Conservation (phyloP, 2,329 filamentous ascomycete species). For the Biscogniauxia mediterranea region DNA sequence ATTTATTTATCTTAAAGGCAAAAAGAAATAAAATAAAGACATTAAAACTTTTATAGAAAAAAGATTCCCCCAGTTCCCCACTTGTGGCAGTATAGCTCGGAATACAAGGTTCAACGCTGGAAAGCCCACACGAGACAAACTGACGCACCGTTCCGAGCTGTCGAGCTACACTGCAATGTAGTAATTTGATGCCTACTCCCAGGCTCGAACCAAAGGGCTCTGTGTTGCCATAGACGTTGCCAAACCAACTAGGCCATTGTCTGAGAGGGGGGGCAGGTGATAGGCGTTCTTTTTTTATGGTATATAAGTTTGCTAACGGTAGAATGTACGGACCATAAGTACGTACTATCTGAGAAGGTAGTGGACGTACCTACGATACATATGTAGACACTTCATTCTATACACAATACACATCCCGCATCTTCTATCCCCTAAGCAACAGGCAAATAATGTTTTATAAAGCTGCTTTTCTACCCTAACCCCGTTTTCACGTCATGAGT, state of each 20-base stretch:
- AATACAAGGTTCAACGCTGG: neutral
- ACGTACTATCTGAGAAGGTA: too few relatives aligned
- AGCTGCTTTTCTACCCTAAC: too few relatives aligned
- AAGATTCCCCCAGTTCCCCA: neutral
- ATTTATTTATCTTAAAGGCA: too few relatives aligned
- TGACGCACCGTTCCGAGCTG: neutral
- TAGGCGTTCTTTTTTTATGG: neutral
- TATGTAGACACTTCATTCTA: too few relatives aligned
- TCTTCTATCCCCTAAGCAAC: too few relatives aligned
- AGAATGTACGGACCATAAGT: too few relatives aligned
- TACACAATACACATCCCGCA: too few relatives aligned
- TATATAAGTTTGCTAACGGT: neutral
- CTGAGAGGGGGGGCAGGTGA: neutral
- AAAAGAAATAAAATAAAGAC: neutral
- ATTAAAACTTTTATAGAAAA: neutral
- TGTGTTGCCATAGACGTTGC: neutral
- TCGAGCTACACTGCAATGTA: neutral
- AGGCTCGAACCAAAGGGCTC: neutral
- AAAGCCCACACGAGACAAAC: neutral
- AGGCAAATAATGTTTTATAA: too few relatives aligned
- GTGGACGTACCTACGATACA: too few relatives aligned
- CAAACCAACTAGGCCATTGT: neutral
- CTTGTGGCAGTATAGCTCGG: neutral
- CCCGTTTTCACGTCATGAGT: too few relatives aligned
- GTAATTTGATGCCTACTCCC: neutral